A percentile compares a stretch with the other conserved stretches of the same genome.
These are phyloP conservation scores for Ustilago bromivora DNA, from an alignment of 1,284 basidiomycete species.

Conservation along the genomic window DNA sequence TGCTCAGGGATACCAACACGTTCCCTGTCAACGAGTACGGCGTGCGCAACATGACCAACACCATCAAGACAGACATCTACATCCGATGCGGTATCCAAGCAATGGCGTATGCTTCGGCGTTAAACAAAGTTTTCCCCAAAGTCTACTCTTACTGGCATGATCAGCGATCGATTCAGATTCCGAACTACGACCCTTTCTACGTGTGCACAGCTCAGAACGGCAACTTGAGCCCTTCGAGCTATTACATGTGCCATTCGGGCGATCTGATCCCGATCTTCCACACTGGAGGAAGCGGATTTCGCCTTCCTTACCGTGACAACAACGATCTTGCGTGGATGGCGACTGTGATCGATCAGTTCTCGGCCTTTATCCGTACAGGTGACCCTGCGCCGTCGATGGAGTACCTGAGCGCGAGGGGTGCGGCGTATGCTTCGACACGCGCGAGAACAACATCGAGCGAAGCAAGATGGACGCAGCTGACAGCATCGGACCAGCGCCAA, in stretches of 20 bases:
- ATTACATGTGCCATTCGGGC: slow-evolving; percentile 55
- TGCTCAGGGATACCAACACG: slow-evolving; percentile 30
- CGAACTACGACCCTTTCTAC: slow-evolving; percentile 40
- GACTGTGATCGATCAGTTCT: slow-evolving; percentile 41
- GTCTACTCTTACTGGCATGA: slow-evolving; percentile 44
- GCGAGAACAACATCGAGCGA: slow-evolving; percentile 17
- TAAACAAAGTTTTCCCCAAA: slow-evolving; percentile 45
- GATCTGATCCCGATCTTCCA: slow-evolving; percentile 47
- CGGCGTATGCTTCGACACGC: slow-evolving; percentile 34
- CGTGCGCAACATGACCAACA: slow-evolving; percentile 39
- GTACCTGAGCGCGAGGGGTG: slow-evolving; percentile 29
- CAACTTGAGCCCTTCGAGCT: slow-evolving; percentile 28
- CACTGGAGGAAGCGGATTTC: slow-evolving; percentile 32
- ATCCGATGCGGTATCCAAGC: slow-evolving; percentile 46
- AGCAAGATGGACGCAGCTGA: slow-evolving; percentile 27
- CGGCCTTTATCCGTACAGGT: slow-evolving; percentile 41
- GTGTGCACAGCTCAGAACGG: slow-evolving; percentile 27
- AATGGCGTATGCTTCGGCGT: slow-evolving; percentile 42
- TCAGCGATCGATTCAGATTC: slow-evolving; percentile 43
- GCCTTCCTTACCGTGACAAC: slow-evolving; percentile 34
- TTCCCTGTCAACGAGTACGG: slow-evolving; percentile 39
- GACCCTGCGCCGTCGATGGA: slow-evolving; percentile 23
- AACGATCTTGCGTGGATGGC: slow-evolving; percentile 43
- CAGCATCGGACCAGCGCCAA: slow-evolving; percentile 3
- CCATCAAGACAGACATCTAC: slow-evolving; percentile 45